A percentile compares a stretch with the other conserved stretches of the same genome.
phyloP scores from a whole-genome alignment of 1,139 yeast genomes.

The Candida sanyaensis region DNA sequence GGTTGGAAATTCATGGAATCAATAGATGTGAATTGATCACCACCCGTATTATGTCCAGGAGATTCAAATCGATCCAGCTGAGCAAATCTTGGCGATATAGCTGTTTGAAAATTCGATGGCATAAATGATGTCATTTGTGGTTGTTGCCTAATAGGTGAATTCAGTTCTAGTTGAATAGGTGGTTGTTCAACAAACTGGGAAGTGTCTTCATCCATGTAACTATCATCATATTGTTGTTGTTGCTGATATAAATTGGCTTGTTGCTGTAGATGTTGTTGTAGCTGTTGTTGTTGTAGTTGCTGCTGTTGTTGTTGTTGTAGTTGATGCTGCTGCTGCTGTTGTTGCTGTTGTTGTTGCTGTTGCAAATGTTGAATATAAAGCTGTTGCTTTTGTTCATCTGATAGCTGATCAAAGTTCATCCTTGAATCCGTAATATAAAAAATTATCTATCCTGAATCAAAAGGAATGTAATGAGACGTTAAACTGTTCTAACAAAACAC shows the following conservation, averaged over 20 bases:
- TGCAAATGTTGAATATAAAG: conserved; percentile 26
- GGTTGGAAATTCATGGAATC: conserved; percentile 44
- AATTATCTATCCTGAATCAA: not conserved
- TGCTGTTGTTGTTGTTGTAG: conserved; percentile 16
- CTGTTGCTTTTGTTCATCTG: conserved; percentile 38
- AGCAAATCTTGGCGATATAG: conserved; percentile 15
- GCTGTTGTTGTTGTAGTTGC: no score
- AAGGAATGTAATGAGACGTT: not conserved
- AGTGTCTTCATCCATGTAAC: conserved; percentile 47
- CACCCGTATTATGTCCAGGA: conserved; percentile 15
- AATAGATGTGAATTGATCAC: conserved; percentile 36
- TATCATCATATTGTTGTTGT: conserved; percentile 24
- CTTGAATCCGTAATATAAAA: not conserved
- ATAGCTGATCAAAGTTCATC: conserved; percentile 35
- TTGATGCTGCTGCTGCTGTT: conserved; percentile 15
- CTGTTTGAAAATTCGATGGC: conserved; percentile 5
- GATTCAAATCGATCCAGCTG: conserved; percentile 9
- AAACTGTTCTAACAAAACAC: not conserved
- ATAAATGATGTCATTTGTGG: conserved; percentile 14
- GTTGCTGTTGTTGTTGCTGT: conserved; percentile 18
- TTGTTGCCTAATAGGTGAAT: conserved; percentile 21
- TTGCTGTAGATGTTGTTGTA: conserved; percentile 16
- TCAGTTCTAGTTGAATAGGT: conserved; percentile 13
- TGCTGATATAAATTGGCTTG: no score
- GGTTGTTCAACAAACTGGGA: conserved; percentile 22